phyloP scores from a whole-genome alignment of 2,329 filamentous ascomycete genomes.

The Lojkania enalia region DNA sequence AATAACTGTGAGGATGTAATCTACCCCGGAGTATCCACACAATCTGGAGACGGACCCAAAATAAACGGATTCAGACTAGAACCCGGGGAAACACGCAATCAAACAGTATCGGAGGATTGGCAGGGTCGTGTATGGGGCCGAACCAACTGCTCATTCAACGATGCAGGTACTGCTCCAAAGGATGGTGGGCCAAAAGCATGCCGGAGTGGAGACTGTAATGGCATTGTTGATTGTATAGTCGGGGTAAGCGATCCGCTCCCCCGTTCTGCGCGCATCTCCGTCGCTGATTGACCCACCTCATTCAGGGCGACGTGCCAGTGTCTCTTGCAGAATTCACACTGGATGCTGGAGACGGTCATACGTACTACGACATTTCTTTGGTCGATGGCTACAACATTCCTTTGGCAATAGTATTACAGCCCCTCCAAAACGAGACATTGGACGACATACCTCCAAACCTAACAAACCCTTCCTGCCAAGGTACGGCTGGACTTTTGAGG shows the following conservation, averaged over 20 bases:
- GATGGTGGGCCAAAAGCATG: conserved; percentile 62
- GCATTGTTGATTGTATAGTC: conserved; percentile 68
- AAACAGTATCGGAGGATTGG: conserved; percentile 74
- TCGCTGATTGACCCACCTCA: conserved; percentile 6
- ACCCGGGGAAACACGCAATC: conserved; percentile 59
- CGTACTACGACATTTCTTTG: conserved; percentile 82
- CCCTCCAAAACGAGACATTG: conserved; percentile 63
- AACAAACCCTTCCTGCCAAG: conserved; percentile 77
- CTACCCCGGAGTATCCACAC: conserved; percentile 76
- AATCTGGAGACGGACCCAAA: conserved; percentile 69
- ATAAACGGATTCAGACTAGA: conserved; percentile 69
- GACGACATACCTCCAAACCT: conserved; percentile 71
- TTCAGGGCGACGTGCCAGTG: conserved; percentile 69
- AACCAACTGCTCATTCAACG: conserved; percentile 79
- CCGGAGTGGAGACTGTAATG: conserved; percentile 75
- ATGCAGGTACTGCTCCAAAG: conserved; percentile 60
- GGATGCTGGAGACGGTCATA: conserved; percentile 67
- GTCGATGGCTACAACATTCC: conserved; percentile 86
- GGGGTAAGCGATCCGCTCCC: conserved; percentile 58
- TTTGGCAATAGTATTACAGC: conserved; percentile 58
- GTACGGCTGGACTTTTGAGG: conserved; percentile 64
- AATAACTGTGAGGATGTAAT: conserved; percentile 73
- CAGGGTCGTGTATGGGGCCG: conserved; percentile 81
- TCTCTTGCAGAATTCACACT: conserved; percentile 83
- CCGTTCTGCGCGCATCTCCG: neutral